These are phyloP conservation scores for Podaxis sp. DNA, from an alignment of 768 basidiomycete species.

Conservation along the genomic window DNA sequence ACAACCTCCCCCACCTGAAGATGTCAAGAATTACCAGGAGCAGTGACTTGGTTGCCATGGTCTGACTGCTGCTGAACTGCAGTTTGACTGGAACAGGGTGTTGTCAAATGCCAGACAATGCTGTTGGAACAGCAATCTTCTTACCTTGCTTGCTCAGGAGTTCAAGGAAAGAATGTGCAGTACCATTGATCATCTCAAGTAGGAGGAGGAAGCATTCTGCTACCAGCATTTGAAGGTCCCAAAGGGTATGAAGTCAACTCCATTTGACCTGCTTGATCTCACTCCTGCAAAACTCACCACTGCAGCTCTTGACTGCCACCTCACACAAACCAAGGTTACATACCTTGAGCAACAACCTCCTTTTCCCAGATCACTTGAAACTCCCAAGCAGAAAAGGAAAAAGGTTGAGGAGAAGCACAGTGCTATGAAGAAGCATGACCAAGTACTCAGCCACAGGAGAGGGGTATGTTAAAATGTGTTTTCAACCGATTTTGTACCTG, in stretches of 20 bases:
- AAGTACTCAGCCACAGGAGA: not conserved
- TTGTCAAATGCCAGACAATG: not conserved
- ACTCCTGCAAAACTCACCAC: not conserved
- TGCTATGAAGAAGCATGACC: not conserved
- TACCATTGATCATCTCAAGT: not conserved
- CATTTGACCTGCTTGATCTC: not conserved
- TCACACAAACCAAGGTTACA: not conserved
- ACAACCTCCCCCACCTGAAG: not conserved
- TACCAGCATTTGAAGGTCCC: not conserved
- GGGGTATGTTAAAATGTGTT: not conserved
- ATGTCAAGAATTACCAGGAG: not conserved
- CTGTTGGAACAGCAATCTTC: not conserved
- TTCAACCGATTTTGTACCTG: not conserved
- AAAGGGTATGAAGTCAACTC: not conserved
- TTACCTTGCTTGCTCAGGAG: not conserved
- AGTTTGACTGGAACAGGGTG: not conserved
- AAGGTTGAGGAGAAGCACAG: not conserved
- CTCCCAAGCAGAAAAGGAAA: not conserved
- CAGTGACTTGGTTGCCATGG: not conserved
- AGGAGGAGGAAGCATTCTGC: not conserved
- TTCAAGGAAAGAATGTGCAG: not conserved
- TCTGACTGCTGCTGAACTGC: not conserved
- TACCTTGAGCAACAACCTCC: not conserved
- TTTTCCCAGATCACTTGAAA: not conserved
- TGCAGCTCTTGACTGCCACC: not conserved